Conservation (phyloP, 2,329 filamentous ascomycete genomes). For the Dactylellina leptospora region DNA sequence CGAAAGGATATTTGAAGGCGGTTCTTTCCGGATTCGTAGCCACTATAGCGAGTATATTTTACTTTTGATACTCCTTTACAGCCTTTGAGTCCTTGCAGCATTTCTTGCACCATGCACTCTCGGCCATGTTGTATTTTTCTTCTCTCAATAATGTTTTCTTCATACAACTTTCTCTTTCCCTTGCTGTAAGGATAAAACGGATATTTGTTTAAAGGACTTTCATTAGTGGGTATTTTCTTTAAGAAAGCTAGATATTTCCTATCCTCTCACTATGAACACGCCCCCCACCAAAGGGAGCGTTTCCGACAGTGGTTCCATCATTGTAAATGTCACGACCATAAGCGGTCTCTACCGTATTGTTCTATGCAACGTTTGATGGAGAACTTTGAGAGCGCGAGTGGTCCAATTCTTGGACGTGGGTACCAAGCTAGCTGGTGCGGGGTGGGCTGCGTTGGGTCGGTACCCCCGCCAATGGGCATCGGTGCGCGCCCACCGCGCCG, state of each 20-base stretch:
- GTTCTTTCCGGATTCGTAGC: conserved; percentile 23
- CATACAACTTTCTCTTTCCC: conserved; percentile 15
- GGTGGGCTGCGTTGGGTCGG: background rate
- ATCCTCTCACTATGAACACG: too few species aligned
- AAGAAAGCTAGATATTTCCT: conserved; percentile 28
- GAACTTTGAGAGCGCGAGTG: too few species aligned
- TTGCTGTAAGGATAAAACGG: conserved; percentile 45
- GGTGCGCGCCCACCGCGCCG: background rate
- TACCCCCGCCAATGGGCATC: background rate
- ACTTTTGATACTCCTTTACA: conserved; percentile 29
- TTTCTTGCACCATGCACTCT: conserved; percentile 38
- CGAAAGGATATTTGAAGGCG: conserved; percentile 10
- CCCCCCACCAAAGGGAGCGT: too few species aligned
- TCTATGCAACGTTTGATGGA: too few species aligned
- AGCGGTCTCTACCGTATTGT: too few species aligned
- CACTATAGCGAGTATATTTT: conserved; percentile 40
- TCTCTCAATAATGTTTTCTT: conserved; percentile 8
- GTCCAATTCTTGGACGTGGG: too few species aligned
- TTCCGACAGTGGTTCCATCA: too few species aligned
- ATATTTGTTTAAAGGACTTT: conserved; percentile 10
- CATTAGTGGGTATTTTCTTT: conserved; percentile 8
- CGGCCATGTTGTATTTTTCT: conserved; percentile 25
- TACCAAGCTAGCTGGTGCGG: background rate
- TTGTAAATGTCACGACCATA: too few species aligned
- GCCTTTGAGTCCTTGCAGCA: conserved; percentile 15